Percentiles rank a stretch among this genome's conserved stretches.
Conservation (phyloP, 2,329 filamentous ascomycete genomes). For the Aspergillus eucalypticola region DNA sequence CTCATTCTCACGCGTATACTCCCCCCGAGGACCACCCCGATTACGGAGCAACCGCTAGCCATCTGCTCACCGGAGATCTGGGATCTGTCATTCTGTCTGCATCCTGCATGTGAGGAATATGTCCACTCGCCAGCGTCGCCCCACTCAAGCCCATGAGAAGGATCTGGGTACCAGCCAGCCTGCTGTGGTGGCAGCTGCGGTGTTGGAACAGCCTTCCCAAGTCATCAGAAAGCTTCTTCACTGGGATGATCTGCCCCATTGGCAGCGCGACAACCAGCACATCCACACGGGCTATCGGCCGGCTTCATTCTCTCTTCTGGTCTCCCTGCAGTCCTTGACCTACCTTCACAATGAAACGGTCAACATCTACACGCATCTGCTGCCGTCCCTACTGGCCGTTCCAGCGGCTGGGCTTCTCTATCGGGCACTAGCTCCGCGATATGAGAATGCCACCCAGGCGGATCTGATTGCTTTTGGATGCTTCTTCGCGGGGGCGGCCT, state of each 20-base stretch:
- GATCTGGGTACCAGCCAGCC: constrained; percentile 27
- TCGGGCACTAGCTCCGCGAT: constrained; percentile 62
- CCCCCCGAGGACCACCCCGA: not conserved
- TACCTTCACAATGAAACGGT: constrained; percentile 70
- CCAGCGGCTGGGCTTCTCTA: constrained; percentile 57
- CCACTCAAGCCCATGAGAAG: constrained; percentile 22
- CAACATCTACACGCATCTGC: constrained; percentile 71
- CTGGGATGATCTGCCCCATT: constrained; percentile 55
- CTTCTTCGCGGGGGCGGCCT: constrained; percentile 74
- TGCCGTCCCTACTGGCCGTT: constrained; percentile 65
- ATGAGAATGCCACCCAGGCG: constrained; percentile 59
- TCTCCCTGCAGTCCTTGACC: constrained; percentile 58
- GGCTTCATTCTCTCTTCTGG: constrained; percentile 60
- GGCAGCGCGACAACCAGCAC: constrained; percentile 67
- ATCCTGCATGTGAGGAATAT: constrained; percentile 27
- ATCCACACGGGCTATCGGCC: constrained; percentile 68
- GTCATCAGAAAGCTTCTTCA: constrained; percentile 44
- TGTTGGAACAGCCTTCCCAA: constrained; percentile 31
- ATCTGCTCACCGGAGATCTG: constrained; percentile 2
- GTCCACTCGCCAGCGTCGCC: constrained; percentile 36
- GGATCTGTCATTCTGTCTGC: constrained; percentile 10
- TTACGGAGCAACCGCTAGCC: not conserved
- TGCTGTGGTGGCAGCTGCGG: constrained; percentile 25
- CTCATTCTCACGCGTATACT: not conserved
- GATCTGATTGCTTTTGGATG: constrained; percentile 74